Evolutionary conservation across 75 land plant species (phyloP).

Genomic region (Ceratopteris richardii): DNA sequence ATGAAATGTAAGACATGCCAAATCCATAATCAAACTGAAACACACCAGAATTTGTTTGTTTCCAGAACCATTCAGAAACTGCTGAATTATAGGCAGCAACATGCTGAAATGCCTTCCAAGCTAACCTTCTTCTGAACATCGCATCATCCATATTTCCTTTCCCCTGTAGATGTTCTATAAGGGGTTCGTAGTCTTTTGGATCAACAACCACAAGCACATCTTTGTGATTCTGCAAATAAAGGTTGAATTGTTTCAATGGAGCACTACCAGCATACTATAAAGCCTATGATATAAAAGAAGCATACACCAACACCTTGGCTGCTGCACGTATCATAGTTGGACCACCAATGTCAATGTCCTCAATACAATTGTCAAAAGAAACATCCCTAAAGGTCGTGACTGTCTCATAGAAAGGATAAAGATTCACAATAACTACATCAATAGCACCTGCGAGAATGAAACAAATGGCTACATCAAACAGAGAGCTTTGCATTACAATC

Average conservation of each 20-base stretch:
- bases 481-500: too few species aligned
- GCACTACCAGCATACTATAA: too few species aligned
- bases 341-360: conserved; percentile 99
- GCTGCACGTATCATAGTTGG: conserved; percentile 98
- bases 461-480: too few species aligned
- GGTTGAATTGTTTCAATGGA: too few species aligned
- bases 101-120: conserved; percentile 99
- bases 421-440: conserved; percentile 94
- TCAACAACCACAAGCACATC: conserved; percentile 96
- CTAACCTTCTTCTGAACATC: conserved; percentile 63
- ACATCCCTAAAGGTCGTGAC: conserved; percentile 55
- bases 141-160: conserved; percentile 29
- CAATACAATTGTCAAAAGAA: conserved; percentile 84
- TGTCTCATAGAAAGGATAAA: conserved; percentile 90
- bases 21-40: too few species aligned
- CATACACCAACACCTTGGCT: conserved; percentile 78
- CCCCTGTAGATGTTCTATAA: conserved; percentile 62
- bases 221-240: conserved; percentile 85
- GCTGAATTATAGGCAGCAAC: conserved; percentile 93
- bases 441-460: conserved; percentile 87
- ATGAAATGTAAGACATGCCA: too few species aligned
- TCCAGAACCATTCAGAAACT: conserved; percentile 97
- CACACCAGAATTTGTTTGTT: conserved; percentile 47
- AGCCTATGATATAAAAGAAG: too few species aligned
- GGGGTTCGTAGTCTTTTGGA: conserved; percentile 62